Percentiles rank a stretch among this genome's conserved stretches.
phyloP scores from a whole-genome alignment of 257 asterid species.

The Sherardia arvensis region DNA sequence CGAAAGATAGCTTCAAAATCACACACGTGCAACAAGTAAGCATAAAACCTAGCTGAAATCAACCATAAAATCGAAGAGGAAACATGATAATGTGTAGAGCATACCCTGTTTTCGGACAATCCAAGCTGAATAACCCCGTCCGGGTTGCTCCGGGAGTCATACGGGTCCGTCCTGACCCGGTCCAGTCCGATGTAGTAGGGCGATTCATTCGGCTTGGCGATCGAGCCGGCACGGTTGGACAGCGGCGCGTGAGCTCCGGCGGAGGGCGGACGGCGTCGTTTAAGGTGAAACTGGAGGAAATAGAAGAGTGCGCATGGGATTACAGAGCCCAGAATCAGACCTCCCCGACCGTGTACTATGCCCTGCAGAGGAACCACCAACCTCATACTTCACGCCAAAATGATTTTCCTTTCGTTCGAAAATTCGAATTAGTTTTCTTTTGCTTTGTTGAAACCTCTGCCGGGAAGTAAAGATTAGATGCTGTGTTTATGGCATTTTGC shows the following conservation, averaged over 20 bases:
- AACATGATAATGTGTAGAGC: not conserved
- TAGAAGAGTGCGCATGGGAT: conserved; percentile 86
- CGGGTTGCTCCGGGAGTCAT: conserved; percentile 43
- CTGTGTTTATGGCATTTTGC: conserved; percentile 7
- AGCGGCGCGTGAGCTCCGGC: conserved; percentile 44
- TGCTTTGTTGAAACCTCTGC: not conserved
- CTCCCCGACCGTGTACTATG: conserved; percentile 87
- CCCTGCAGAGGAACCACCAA: conserved; percentile 91
- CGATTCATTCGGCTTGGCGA: conserved; percentile 62
- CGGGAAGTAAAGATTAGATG: conserved; percentile 31
- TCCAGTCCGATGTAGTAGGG: conserved; percentile 90
- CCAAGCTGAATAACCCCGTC: conserved; percentile 85
- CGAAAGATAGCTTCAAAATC: conserved; percentile 58
- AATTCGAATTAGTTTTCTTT: not conserved
- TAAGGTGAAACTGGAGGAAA: conserved; percentile 74
- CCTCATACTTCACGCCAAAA: conserved; percentile 47
- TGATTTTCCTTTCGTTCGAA: conserved; percentile 11
- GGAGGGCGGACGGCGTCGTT: conserved; percentile 66
- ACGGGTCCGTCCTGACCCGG: conserved; percentile 50
- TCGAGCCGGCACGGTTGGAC: conserved; percentile 47
- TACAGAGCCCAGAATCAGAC: conserved; percentile 73
- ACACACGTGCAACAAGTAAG: not conserved
- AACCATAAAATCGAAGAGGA: not conserved
- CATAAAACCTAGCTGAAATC: not conserved
- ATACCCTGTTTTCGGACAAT: conserved; percentile 73